Conservation (phyloP, 2,329 filamentous ascomycete species). For the Cordyceps tenuipes region DNA sequence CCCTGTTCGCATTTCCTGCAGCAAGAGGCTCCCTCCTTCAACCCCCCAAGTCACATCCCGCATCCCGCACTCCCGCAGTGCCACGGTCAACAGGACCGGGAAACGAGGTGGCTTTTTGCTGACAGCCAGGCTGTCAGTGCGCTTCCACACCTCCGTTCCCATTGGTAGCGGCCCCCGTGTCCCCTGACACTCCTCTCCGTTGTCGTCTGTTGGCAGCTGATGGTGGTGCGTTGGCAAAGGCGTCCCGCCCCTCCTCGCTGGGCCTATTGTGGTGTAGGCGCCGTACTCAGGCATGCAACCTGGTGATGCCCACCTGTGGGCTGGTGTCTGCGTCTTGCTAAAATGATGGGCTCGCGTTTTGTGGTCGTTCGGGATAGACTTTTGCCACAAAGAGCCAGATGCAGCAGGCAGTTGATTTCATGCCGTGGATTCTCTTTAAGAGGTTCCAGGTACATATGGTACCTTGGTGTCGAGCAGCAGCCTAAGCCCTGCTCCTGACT, state of each 20-base stretch:
- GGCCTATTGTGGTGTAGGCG: background rate
- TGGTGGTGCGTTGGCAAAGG: constrained; percentile 4
- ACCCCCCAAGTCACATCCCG: background rate
- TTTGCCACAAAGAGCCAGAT: no score
- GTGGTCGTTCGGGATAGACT: no score
- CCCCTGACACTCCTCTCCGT: background rate
- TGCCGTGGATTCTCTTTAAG: no score
- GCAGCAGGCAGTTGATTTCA: no score
- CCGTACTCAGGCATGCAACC: background rate
- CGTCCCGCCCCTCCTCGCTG: background rate
- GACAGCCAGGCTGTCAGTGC: background rate
- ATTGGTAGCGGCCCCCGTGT: background rate
- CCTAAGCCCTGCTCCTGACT: background rate
- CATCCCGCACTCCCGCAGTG: background rate
- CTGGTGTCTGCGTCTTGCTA: no score
- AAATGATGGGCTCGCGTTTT: no score
- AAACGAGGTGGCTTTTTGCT: background rate
- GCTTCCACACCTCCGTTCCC: background rate
- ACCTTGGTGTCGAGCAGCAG: no score
- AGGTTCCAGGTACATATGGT: no score
- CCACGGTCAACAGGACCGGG: background rate
- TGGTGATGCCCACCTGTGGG: background rate
- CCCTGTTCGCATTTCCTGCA: background rate
- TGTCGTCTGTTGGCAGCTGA: constrained; percentile 2
- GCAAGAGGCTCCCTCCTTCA: background rate